Conservation (phyloP, 768 basidiomycete genomes). For the Leccinum subtestaceum region DNA sequence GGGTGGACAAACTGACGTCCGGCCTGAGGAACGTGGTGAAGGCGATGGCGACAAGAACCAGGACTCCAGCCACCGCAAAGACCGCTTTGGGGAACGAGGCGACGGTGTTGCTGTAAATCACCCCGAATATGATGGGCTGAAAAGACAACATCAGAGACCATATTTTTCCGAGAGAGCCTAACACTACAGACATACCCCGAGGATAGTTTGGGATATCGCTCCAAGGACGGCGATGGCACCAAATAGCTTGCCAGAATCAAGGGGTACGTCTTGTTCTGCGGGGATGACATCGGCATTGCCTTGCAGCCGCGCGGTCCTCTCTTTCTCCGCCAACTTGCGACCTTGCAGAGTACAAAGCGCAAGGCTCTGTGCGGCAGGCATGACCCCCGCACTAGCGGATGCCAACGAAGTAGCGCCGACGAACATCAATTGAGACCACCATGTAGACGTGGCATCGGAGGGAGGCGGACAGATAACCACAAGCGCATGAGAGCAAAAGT, state of each 20-base stretch:
- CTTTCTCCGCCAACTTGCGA: constrained; percentile 29
- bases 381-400: constrained; percentile 64
- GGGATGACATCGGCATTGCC: not conserved
- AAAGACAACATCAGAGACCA: constrained; percentile 16
- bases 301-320: constrained; percentile 32
- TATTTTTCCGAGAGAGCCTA: not conserved
- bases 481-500: constrained; percentile 60
- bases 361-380: constrained; percentile 69
- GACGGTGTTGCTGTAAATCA: constrained; percentile 64
- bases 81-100: constrained; percentile 64
- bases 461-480: constrained; percentile 53
- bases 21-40: constrained; percentile 45
- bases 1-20: constrained; percentile 24
- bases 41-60: constrained; percentile 50
- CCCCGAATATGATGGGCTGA: constrained; percentile 69
- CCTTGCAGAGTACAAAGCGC: constrained; percentile 61
- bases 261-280: constrained; percentile 33
- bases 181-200: constrained; percentile 36
- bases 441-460: constrained; percentile 25
- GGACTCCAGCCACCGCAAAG: constrained; percentile 56
- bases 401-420: constrained; percentile 59
- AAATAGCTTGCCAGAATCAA: constrained; percentile 55
- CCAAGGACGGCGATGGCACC: constrained; percentile 42
- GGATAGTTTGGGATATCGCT: constrained; percentile 61
- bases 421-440: constrained; percentile 45